Evolutionary conservation across 2,329 filamentous ascomycete genomes (phyloP).

Genomic region (Rhynchosporium graminicola): DNA sequence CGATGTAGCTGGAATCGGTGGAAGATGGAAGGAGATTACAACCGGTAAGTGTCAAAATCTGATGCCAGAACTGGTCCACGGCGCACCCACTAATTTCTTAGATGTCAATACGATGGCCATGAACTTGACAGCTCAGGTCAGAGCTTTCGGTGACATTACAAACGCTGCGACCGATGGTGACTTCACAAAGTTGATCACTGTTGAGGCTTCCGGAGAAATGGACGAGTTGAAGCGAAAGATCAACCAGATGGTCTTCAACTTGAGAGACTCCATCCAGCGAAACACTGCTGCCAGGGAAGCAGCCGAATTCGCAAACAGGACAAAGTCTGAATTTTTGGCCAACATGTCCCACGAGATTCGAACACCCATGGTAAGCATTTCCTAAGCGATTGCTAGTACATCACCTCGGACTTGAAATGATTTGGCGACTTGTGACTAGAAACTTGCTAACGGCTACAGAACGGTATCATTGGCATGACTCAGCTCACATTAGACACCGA

Average conservation of each 20-base stretch:
- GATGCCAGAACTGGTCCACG: background rate
- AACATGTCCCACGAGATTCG: constrained; percentile 99
- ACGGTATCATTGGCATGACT: constrained; percentile 66
- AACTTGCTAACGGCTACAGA: constrained; percentile 15
- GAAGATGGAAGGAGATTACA: constrained; percentile 97
- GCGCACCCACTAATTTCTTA: constrained; percentile 13
- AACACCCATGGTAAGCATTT: constrained; percentile 57
- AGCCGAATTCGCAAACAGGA: constrained; percentile 94
- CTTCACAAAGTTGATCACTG: constrained; percentile 94
- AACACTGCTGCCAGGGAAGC: constrained; percentile 96
- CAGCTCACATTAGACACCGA: constrained; percentile 94
- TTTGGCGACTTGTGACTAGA: background rate
- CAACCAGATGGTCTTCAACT: constrained; percentile 97
- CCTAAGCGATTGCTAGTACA: background rate
- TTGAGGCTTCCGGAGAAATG: constrained; percentile 98
- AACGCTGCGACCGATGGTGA: constrained; percentile 95
- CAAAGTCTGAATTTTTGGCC: constrained; percentile 95
- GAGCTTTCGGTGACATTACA: constrained; percentile 98
- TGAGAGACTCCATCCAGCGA: constrained; percentile 93
- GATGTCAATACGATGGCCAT: constrained; percentile 48
- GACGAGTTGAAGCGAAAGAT: constrained; percentile 98
- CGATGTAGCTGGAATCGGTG: constrained; percentile 88
- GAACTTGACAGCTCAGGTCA: constrained; percentile 90
- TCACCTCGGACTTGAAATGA: background rate
- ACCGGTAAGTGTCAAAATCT: constrained; percentile 57